These are phyloP conservation scores for Claviceps sp. DNA, from an alignment of 2,329 filamentous ascomycete genomes.

Conservation along the genomic window DNA sequence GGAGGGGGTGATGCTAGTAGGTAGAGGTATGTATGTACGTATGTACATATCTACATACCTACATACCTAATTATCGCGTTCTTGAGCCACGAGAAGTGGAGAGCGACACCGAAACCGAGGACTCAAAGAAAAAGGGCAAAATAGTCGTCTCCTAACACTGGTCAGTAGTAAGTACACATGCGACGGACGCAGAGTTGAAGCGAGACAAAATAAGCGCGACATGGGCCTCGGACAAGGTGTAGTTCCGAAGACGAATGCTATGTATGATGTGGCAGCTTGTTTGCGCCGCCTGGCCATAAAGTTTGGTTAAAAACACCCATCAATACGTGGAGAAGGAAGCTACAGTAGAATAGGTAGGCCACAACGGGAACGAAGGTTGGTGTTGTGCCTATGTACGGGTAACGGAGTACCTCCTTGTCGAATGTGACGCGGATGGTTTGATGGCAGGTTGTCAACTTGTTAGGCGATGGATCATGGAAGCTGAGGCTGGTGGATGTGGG, in stretches of 20 bases:
- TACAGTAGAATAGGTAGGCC: not conserved
- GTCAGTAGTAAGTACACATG: not conserved
- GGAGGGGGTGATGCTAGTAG: not conserved
- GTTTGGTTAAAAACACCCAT: not conserved
- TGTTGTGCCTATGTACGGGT: not conserved
- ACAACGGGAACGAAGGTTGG: not conserved
- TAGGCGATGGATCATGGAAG: no score
- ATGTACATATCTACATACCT: no score
- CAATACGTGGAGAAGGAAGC: not conserved
- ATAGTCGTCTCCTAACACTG: not conserved
- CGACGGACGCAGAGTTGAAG: conserved; percentile 8
- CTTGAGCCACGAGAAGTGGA: conserved; percentile 1
- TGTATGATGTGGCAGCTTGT: not conserved
- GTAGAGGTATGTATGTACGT: no score
- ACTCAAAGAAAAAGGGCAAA: not conserved
- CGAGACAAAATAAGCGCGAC: conserved; percentile 6
- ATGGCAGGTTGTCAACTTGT: no score
- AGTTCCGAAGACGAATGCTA: conserved; percentile 1
- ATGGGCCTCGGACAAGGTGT: conserved; percentile 5
- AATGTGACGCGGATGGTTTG: no score
- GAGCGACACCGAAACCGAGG: not conserved
- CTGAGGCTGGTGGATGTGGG: not conserved
- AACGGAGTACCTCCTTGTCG: no score
- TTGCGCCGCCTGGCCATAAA: not conserved
- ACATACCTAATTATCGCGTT: not conserved